Conservation (phyloP, 1,284 basidiomycete genomes). For the Termitomyces sp. region DNA sequence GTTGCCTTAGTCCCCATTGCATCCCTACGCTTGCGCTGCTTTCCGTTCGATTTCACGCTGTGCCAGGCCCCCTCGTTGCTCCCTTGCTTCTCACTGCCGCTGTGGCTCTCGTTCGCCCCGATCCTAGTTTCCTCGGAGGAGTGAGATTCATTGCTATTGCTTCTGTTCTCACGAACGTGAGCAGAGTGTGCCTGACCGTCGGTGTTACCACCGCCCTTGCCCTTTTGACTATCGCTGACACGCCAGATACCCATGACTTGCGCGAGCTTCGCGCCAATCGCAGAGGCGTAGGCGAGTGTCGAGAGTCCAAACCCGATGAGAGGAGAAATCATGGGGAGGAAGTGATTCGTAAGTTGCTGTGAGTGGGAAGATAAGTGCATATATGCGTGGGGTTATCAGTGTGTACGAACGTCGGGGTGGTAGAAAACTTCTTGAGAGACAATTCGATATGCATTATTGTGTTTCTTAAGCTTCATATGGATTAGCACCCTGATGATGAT, state of each 20-base stretch:
- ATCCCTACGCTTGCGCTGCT: background rate
- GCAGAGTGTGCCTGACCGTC: background rate
- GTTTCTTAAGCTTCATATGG: constrained; percentile 39
- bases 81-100: background rate
- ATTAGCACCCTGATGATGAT: constrained; percentile 36
- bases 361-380: constrained; percentile 1
- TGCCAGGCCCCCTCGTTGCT: background rate
- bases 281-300: constrained; percentile 35
- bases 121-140: constrained; percentile 2
- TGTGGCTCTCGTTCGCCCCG: background rate
- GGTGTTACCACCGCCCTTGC: background rate
- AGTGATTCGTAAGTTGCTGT: constrained; percentile 44
- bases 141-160: background rate
- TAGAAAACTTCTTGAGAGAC: constrained; percentile 58
- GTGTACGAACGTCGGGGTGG: constrained; percentile 45
- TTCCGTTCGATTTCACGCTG: background rate
- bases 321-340: constrained; percentile 46
- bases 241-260: constrained; percentile 39
- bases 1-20: constrained; percentile 29
- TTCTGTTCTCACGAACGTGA: background rate
- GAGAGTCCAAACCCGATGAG: constrained; percentile 35
- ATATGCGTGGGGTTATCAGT: background rate
- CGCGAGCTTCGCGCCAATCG: constrained; percentile 37
- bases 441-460: constrained; percentile 43
- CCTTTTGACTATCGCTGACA: constrained; percentile 1